Evolutionary conservation across 1,139 yeast genomes (phyloP), one percentile per base, ranked within the genome.

Genomic region (Saccharomycopsis hybrid): DNA sequence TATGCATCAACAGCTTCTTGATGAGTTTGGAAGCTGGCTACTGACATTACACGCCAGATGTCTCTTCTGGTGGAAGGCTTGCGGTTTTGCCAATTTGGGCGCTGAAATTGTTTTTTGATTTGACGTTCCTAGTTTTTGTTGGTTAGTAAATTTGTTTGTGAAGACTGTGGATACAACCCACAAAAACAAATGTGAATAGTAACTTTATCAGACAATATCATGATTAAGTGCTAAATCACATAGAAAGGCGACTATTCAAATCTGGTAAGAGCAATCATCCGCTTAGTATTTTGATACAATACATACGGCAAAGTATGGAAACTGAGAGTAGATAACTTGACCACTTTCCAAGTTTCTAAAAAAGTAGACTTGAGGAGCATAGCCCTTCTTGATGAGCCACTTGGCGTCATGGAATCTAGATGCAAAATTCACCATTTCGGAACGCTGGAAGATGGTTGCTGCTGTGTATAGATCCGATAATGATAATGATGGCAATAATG

Each of bases 21-120:
- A 63, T 84, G 82, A 49, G 70, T 68, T 42, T 74, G 73, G 56
- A 87, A 78, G 56, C 80, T 81, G 1, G 87, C 90, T 47, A 89
- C 94, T 48, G 95, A 87, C 88, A 90, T 80, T 51, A 90, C 77
- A 60, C 92, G 76, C 97, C 97, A 90, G 50, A 88, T 73, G 66
- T 90, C 97, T 59, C 81, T 76, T 67, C 97, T 81, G 60, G 81
- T 72, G 54, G 76, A 68, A 4, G 97, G 97, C 60, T 76, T 78
- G 61, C 86, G 74, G 70, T 90, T 89, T 63, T 86, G 84, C 95
- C 96, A 87, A 71, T 86, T 85, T 43, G 96, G 95, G 61, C 85
- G 75, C 52, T 74, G 72, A 63, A 85, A 86, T 64, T 80, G 88
- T 57, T 73, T 74, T 56, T 80, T 80, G 59, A 87, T 81, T 65